Evolutionary conservation across 192 early-diverging fungal species (phyloP), one percentile per base, ranked within the genome.

Genomic region (Coemansia asiatica): DNA sequence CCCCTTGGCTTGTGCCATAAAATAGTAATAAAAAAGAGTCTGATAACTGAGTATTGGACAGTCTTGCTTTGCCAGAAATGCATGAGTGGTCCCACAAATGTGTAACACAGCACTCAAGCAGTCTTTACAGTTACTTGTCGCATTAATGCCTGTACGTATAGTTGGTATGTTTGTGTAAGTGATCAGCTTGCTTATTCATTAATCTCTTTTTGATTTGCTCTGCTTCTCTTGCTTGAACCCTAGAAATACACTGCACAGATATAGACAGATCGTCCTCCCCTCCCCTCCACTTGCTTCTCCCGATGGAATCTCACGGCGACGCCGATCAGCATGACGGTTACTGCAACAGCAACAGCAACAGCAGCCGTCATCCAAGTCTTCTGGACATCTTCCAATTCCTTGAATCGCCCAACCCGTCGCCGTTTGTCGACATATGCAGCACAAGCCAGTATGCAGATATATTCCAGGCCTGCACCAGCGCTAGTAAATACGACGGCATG

Each of bases 341-440:
- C 47, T n/a, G 61, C 44, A 26, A 50, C 47, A 50, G 40, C 13
- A 50, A 27, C 60, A 61, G 10, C 59, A 61, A 19, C 40, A 48
- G 48, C 61, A 62, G 40, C 40, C 40, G 61, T 50, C 61, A 74
- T 40, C 77, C 77, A 2, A 61, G 61, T 4, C 59, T 79, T 61
- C 68, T 79, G 6, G 77, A 79, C 47, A 68, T 70, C 13, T 79
- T 79, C 58, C 72, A 74, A 44, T 71, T 79, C 13, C 64, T 79
- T 1, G 65, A 74, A 16, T 79, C 77, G 28, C 77, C 77, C 18
- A 68, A 79, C 35, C 72, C 77, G 22, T 22, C 44, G 50, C 71
- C 57, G 1, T 79, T 68, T 50, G 13, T 68, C 15, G 62, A 71
- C 6, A 29, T 71, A 6, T 79, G 77, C 40, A 29, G 70, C 40